Evolutionary conservation across 2,329 filamentous ascomycete genomes (phyloP), one percentile per base, ranked within the genome.

Genomic region (Aspergillus nomiae): DNA sequence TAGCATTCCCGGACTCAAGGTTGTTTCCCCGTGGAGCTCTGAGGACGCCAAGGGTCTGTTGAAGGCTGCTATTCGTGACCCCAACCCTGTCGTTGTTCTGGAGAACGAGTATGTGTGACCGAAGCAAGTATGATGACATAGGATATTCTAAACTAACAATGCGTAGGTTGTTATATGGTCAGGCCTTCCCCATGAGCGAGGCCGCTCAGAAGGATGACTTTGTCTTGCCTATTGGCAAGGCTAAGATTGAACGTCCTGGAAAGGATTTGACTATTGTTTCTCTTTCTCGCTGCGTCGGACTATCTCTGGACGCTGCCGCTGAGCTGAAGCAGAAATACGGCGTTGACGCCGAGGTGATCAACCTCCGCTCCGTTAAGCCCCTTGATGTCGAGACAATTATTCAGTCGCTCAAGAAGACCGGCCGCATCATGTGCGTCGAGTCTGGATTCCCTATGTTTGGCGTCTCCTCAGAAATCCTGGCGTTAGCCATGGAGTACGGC

Each of bases 331-430:
- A 92, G 84, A 96, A 97, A 79, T 97, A 98, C 81, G 95, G 95
- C 66, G 89, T 98, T 64, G 94, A 98, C 73, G 91, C 88, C 60
- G 95, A 99, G 83, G 95, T 99, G 68, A 91, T 99, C 86, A 99
- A 99, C 86, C 89, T 99, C 76, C 93, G 95, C 74, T 97, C 94
- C 71, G 84, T 99, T 83, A 99, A 98, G 87, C 95, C 95, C 50
- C 87, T 99, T 70, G 95, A 99, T 75, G 86, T 99, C 64, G 94
- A 98, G 81, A 87, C 92, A 70, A 98, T 99, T 74, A 86, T 98
- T 81, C 93, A 96, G 80, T 97, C 94, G 14, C 90, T 99, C 78
- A 98, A 99, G 91, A 99, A 99, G 90, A 99, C 95, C 21, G 90
- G 92, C 78, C 91, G 90, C 75, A 88, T 99, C 67, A 86, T 99